Evolutionary conservation across 805 yeast genomes (phyloP).

Genomic region (Yarrowia porcina): DNA sequence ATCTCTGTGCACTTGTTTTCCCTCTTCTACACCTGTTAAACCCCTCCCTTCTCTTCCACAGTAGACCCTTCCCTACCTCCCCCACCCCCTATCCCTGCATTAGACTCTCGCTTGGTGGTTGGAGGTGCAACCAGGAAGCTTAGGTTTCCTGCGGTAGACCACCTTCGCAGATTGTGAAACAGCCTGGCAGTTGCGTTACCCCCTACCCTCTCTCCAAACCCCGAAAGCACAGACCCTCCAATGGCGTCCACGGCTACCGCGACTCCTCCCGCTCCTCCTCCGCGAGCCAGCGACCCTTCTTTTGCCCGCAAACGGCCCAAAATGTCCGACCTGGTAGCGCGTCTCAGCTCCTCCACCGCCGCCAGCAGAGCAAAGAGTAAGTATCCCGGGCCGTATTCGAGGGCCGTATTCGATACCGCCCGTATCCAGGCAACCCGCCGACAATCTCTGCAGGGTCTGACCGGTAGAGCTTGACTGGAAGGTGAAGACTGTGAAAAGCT

Average conservation of each 20-base stretch:
- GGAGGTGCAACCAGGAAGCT: neutral
- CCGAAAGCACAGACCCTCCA: neutral
- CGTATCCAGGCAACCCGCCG: too few relatives aligned
- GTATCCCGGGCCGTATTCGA: too few relatives aligned
- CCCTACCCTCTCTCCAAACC: neutral
- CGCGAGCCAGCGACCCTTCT: neutral
- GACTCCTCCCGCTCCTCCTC: conserved; percentile 1
- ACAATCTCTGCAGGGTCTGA: too few relatives aligned
- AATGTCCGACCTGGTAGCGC: conserved; percentile 17
- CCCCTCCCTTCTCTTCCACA: too few relatives aligned
- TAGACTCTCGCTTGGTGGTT: conserved; percentile 10
- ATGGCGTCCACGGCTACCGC: conserved; percentile 10
- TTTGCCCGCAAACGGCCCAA: neutral
- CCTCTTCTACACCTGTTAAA: too few relatives aligned
- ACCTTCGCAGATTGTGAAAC: conserved; percentile 18
- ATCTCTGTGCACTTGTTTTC: too few relatives aligned
- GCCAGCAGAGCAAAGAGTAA: conserved; percentile 23
- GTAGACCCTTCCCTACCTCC: too few relatives aligned
- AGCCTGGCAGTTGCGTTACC: neutral
- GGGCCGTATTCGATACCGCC: too few relatives aligned
- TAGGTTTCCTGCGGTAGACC: neutral
- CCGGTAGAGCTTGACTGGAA: too few relatives aligned
- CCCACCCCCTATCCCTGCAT: conserved; percentile 24
- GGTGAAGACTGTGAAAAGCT: too few relatives aligned
- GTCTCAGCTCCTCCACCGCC: conserved; percentile 16